Base-by-base conservation (phyloP, 2,329 filamentous ascomycete species). In the Alternaria viburni region DNA sequence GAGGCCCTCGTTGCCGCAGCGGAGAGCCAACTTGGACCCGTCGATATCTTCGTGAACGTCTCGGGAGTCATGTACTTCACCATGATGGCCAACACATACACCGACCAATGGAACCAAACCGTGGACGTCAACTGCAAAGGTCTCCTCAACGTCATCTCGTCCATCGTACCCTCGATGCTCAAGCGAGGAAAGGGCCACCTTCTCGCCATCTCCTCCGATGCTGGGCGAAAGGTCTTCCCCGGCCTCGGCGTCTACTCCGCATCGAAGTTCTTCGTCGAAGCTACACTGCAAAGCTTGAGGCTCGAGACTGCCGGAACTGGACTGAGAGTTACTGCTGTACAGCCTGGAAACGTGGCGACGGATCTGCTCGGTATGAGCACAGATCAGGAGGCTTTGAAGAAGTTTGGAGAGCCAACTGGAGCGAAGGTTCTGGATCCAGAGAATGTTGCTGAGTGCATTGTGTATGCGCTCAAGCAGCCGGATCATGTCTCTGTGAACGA, bases 1-100 rank as follows among this genome's bases (percentile, higher is more conserved):
- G 87, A 91, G 69, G 84, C 85, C 0, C 87, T 95, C 4, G 83
- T 94, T 64, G 79, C 81, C 4, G 83, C 86, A 0, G 84, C 90
- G 1, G 82, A 82, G 25, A 84, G 86, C 49, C 82, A 89, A 69
- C 88, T 94, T 0, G 92, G 91, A 0, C 87, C 89, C 0, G 84
- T 94, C 47, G 92, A 95, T 75, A 91, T 94, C 55, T 86, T 95
- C n/a, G 88, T 95, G 54, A 89, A 89, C 44, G 93, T 91, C 73
- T 92, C 92, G 0, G 92, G 92, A 36, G 92, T 95, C 75, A 95
- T 95, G 92, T 95, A 95, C 82, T 95, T 89, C 81, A 94, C 92
- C 58, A 89, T 94, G 89, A 94, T 95, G 92, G 88, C 89, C 60
- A 94, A 93, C 75, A 86, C 83, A 15, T 86, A 91, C 67, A 87